Percentiles rank a stretch among this genome's conserved stretches.
These are phyloP conservation scores for Eremochloa ophiuroides DNA, from an alignment of 176 grass and related monocot species.

Conservation along the genomic window DNA sequence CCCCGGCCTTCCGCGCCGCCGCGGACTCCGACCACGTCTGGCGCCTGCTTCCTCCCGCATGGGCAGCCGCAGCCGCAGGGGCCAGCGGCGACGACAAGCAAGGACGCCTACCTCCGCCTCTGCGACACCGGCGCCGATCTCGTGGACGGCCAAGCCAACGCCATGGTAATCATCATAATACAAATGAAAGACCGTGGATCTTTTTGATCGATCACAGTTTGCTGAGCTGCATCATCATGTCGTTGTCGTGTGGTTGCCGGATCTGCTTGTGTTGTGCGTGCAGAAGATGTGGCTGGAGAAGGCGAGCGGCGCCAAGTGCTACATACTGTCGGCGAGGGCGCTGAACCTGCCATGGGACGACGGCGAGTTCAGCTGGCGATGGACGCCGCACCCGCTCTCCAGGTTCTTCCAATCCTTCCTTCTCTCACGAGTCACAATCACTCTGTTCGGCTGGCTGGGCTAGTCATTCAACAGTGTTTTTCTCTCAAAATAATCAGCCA, in stretches of 20 bases:
- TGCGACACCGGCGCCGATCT: background rate
- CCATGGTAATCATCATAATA: background rate
- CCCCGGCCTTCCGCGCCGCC: conserved; percentile 25
- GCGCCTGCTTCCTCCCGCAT: conserved; percentile 30
- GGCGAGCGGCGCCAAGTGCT: conserved; percentile 34
- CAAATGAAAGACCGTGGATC: no score
- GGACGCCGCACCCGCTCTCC: conserved; percentile 28
- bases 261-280: background rate
- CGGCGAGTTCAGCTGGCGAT: conserved; percentile 46
- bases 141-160: background rate
- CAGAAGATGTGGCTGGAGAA: conserved; percentile 30
- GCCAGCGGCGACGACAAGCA: background rate
- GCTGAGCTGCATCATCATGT: no score
- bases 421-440: no score
- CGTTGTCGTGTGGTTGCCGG: no score
- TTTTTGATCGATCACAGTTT: no score
- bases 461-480: no score
- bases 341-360: conserved; percentile 46
- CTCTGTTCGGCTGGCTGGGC: no score
- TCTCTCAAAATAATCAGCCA: no score
- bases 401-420: conserved; percentile 2
- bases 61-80: background rate
- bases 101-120: conserved; percentile 32
- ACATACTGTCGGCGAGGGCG: conserved; percentile 17
- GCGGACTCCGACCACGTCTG: conserved; percentile 37